These are phyloP conservation scores for Chlorociboria aeruginascens DNA, from an alignment of 495 filamentous ascomycete genomes.

Conservation along the genomic window DNA sequence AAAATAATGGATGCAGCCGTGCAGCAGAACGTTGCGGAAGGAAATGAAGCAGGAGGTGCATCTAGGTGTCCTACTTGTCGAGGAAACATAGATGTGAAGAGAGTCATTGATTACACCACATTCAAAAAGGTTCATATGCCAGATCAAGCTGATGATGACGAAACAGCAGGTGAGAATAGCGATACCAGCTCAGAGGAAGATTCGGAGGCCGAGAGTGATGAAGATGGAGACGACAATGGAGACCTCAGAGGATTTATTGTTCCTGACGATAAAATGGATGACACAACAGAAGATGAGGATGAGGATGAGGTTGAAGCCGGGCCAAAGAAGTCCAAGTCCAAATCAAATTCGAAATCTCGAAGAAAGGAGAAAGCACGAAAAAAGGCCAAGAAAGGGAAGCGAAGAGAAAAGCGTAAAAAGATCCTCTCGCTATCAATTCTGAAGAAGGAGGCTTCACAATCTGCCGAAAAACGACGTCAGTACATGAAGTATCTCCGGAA, in stretches of 20 bases:
- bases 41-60: constrained; percentile 40
- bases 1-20: constrained; percentile 44
- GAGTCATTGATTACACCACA: constrained; percentile 57
- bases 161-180: constrained; percentile 17
- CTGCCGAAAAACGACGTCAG: constrained; percentile 42
- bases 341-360: constrained; percentile 14
- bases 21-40: constrained; percentile 35
- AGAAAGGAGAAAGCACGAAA: constrained; percentile 19
- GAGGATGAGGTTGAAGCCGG: constrained; percentile 22
- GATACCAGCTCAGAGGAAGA: constrained; percentile 31
- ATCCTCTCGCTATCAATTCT: constrained; percentile 45
- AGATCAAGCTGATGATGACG: constrained; percentile 18
- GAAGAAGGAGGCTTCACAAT: constrained; percentile 51
- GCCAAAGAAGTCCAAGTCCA: constrained; percentile 9
- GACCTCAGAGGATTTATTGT: constrained; percentile 49
- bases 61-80: constrained; percentile 71
- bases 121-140: constrained; percentile 66
- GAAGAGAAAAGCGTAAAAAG: constrained; percentile 24
- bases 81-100: constrained; percentile 45
- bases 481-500: constrained; percentile 59
- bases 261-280: constrained; percentile 31
- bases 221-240: constrained; percentile 32
- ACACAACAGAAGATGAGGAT: constrained; percentile 6
- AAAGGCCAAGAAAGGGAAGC: constrained; percentile 25
- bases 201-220: constrained; percentile 25